phyloP scores from a whole-genome alignment of 1,139 yeast genomes.

The Kodamaea alishanica region DNA sequence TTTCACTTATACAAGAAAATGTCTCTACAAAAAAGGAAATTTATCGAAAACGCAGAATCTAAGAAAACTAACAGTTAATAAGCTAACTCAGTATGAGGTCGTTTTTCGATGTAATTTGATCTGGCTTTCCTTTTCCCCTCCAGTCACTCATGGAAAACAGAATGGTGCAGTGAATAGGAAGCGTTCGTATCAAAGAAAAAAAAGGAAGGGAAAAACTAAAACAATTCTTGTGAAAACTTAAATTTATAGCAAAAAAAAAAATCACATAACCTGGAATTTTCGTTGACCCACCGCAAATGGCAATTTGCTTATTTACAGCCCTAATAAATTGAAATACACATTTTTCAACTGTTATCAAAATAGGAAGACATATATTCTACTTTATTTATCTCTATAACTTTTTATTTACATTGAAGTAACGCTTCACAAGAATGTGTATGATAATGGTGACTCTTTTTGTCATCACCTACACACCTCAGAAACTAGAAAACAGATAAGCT shows the following conservation, averaged over 20 bases:
- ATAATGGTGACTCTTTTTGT: too few species aligned
- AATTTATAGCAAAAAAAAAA: slow-evolving; percentile 1
- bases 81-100: slow-evolving; percentile 40
- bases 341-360: too few species aligned
- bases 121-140: slow-evolving; percentile 46
- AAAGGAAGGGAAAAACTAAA: slow-evolving; percentile 10
- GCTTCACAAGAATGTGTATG: too few species aligned
- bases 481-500: too few species aligned
- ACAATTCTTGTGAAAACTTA: not conserved
- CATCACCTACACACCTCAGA: too few species aligned
- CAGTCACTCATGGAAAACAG: slow-evolving; percentile 42
- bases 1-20: too few species aligned
- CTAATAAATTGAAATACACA: not conserved
- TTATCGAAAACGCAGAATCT: slow-evolving; percentile 40
- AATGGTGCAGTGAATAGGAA: slow-evolving; percentile 61
- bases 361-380: too few species aligned
- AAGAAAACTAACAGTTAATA: slow-evolving; percentile 22
- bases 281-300: slow-evolving; percentile 1
- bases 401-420: too few species aligned
- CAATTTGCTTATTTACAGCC: not conserved
- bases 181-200: slow-evolving; percentile 50
- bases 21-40: slow-evolving; percentile 8
- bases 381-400: too few species aligned
- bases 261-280: not conserved
- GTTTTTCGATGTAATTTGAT: slow-evolving; percentile 25